A percentile compares a stretch with the other conserved stretches of the same genome.
Conservation (phyloP, 163 green algal genomes). For the Trebouxia gelatinosa region DNA sequence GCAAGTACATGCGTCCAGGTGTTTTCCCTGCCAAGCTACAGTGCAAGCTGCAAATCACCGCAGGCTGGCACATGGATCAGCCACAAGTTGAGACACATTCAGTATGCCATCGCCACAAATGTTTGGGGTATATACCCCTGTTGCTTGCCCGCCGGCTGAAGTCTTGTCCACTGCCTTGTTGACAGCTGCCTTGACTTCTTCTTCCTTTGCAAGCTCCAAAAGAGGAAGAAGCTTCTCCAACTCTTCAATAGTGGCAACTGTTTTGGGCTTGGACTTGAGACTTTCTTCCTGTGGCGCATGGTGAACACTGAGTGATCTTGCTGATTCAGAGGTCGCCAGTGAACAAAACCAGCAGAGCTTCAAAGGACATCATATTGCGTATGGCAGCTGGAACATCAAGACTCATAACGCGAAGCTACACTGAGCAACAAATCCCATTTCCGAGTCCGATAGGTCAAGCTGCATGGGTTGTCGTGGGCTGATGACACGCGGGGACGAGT, state of each 20-base stretch:
- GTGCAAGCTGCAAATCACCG: background rate
- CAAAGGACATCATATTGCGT: too few relatives aligned
- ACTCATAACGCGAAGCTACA: background rate
- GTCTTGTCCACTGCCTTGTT: conserved; percentile 8
- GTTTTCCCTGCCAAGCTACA: conserved; percentile 7
- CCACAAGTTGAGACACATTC: background rate
- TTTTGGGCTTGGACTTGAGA: conserved; percentile 35
- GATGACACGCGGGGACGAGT: background rate
- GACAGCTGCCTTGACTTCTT: background rate
- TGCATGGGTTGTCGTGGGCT: background rate
- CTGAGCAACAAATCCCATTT: background rate
- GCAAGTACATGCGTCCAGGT: too few relatives aligned
- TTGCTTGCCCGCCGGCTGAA: background rate
- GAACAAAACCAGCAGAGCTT: too few relatives aligned
- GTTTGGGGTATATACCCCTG: background rate
- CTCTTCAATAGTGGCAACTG: conserved; percentile 51
- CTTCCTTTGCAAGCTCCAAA: conserved; percentile 31
- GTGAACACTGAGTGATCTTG: too few relatives aligned
- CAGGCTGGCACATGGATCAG: background rate
- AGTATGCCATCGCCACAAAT: background rate
- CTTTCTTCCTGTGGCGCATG: conserved; percentile 39
- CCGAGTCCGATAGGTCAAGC: background rate
- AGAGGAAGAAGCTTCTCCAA: conserved; percentile 46
- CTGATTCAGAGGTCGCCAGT: background rate
- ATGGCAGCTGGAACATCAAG: background rate